Percentiles rank a stretch among this genome's conserved stretches.
These are phyloP conservation scores for Lepiota venenata DNA, from an alignment of 768 basidiomycete genomes.

Conservation along the genomic window DNA sequence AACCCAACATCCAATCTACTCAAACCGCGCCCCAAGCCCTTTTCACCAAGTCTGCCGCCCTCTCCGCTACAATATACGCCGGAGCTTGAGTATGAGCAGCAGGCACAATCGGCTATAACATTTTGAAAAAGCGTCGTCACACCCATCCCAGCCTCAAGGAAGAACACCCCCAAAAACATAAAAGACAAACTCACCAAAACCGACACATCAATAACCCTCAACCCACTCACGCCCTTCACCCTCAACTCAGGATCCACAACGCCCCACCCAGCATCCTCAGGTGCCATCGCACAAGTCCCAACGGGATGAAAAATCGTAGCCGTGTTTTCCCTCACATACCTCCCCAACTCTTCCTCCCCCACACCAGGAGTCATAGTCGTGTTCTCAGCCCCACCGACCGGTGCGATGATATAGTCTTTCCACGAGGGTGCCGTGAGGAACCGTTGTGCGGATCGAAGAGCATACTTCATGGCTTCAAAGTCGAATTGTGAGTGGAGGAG, in stretches of 20 bases:
- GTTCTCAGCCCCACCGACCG: background rate
- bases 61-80: constrained; percentile 31
- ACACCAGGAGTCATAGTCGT: background rate
- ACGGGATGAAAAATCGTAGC: constrained; percentile 27
- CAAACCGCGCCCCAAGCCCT: background rate
- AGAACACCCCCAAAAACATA: background rate
- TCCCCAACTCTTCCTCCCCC: background rate
- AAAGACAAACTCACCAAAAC: constrained; percentile 15
- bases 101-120: constrained; percentile 24
- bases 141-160: background rate
- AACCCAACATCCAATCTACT: background rate
- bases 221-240: constrained; percentile 30
- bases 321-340: constrained; percentile 15
- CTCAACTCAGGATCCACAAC: constrained; percentile 21
- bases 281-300: constrained; percentile 27
- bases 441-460: constrained; percentile 1
- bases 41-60: constrained; percentile 25
- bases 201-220: constrained; percentile 36
- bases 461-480: constrained; percentile 1
- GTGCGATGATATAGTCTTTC: constrained; percentile 7
- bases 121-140: too few species aligned
- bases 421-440: constrained; percentile 8
- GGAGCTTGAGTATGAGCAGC: constrained; percentile 32
- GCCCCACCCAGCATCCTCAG: constrained; percentile 18
- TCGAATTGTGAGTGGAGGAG: constrained; percentile 4